Conservation (phyloP, 495 filamentous ascomycete species). For the Thermochaetoides thermophila region DNA sequence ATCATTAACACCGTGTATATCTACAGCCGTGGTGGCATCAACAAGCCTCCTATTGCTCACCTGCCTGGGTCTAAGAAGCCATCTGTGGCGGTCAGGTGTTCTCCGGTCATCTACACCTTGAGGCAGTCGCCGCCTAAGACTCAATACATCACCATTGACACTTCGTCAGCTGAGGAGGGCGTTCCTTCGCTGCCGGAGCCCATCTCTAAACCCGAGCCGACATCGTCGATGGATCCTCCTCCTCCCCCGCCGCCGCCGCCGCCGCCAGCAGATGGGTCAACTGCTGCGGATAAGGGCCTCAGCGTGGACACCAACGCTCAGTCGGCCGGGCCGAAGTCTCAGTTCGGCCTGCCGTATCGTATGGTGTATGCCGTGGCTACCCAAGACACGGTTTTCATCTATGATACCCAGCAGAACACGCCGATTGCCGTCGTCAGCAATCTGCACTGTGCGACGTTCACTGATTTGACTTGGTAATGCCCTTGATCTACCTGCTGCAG, state of each 20-base stretch:
- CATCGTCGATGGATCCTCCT: conserved; percentile 71
- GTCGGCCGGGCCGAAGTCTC: conserved; percentile 43
- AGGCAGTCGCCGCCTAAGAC: conserved; percentile 53
- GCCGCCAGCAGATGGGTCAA: conserved; percentile 26
- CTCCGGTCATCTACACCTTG: conserved; percentile 73
- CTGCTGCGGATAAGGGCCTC: conserved; percentile 28
- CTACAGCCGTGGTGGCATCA: conserved; percentile 90
- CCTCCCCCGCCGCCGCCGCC: conserved; percentile 61
- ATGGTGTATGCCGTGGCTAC: conserved; percentile 96
- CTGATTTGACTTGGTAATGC: conserved; percentile 83
- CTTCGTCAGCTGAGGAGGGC: conserved; percentile 69
- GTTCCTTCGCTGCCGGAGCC: conserved; percentile 77
- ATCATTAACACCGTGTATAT: conserved; percentile 96
- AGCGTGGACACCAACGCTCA: conserved; percentile 39
- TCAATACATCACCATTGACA: conserved; percentile 86
- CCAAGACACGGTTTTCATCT: conserved; percentile 88
- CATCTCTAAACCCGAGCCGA: conserved; percentile 41
- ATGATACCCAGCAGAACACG: conserved; percentile 93
- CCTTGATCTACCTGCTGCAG: background rate
- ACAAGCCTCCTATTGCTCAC: conserved; percentile 94
- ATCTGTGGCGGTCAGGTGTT: conserved; percentile 90
- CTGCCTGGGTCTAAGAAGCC: conserved; percentile 97
- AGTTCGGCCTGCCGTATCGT: conserved; percentile 79
- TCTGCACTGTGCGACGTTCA: conserved; percentile 91
- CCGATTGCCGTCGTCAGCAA: conserved; percentile 91